Percentiles rank a stretch among this genome's conserved stretches.
Conservation (phyloP, 176 grass and related monocot species). For the Luzula sylvatica region DNA sequence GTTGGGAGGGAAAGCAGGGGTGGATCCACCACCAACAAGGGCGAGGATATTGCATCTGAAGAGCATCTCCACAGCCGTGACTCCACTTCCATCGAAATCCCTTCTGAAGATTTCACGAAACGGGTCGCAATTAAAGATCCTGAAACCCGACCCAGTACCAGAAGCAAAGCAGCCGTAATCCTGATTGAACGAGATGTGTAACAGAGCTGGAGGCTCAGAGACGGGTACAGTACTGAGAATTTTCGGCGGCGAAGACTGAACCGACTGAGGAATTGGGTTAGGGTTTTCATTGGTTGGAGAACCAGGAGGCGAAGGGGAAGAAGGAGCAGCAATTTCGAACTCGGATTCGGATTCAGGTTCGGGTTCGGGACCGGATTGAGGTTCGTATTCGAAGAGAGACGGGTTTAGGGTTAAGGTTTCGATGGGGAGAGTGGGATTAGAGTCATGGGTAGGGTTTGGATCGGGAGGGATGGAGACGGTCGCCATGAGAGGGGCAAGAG, state of each 20-base stretch:
- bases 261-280: slow-evolving; percentile 1
- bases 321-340: background rate
- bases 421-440: slow-evolving; percentile 2
- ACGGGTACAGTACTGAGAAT: background rate
- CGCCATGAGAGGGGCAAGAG: slow-evolving; percentile 5
- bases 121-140: slow-evolving; percentile 98
- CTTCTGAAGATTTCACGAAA: slow-evolving; percentile 95
- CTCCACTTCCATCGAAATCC: slow-evolving; percentile 59
- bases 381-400: background rate
- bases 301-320: slow-evolving; percentile 1
- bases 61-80: slow-evolving; percentile 75
- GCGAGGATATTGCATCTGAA: slow-evolving; percentile 88
- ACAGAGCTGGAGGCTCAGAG: slow-evolving; percentile 15
- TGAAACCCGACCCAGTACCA: slow-evolving; percentile 77
- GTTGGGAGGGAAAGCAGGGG: slow-evolving; percentile 56
- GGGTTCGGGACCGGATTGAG: slow-evolving; percentile 2
- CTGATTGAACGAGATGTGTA: slow-evolving; percentile 96
- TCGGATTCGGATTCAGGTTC: slow-evolving; percentile 2
- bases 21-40: slow-evolving; percentile 53
- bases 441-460: slow-evolving; percentile 11
- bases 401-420: background rate
- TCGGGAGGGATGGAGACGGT: slow-evolving; percentile 18
- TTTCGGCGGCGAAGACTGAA: slow-evolving; percentile 1
- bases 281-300: slow-evolving; percentile 5
- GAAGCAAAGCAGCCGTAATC: slow-evolving; percentile 94